phyloP scores from a whole-genome alignment of 306 rosid species.

The Hippophae gyantsensis region DNA sequence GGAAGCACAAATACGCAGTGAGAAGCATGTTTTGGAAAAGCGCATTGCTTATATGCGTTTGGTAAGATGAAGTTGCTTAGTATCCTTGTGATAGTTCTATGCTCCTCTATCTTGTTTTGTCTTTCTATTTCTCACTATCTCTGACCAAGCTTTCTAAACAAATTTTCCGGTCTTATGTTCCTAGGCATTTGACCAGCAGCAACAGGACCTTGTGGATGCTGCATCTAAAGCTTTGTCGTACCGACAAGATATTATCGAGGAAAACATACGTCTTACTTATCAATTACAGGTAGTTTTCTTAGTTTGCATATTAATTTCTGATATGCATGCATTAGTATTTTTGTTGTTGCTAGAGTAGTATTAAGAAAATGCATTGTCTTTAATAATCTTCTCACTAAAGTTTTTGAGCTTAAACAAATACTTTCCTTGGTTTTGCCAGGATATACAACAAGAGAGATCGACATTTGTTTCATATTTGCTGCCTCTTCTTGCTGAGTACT shows the following conservation, averaged over 20 bases:
- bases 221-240: slow-evolving; percentile 40
- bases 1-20: slow-evolving; percentile 80
- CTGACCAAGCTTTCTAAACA: too few species aligned
- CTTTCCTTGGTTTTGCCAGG: slow-evolving; percentile 42
- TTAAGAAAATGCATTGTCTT: slow-evolving; percentile 12
- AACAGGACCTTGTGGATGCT: slow-evolving; percentile 44
- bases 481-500: slow-evolving; percentile 88
- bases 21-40: slow-evolving; percentile 78
- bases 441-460: slow-evolving; percentile 88
- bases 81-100: slow-evolving; percentile 9
- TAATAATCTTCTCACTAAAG: slow-evolving; percentile 4
- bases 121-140: slow-evolving; percentile 2
- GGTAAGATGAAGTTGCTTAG: slow-evolving; percentile 23
- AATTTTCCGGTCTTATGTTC: background rate
- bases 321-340: background rate
- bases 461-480: slow-evolving; percentile 77
- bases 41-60: slow-evolving; percentile 97
- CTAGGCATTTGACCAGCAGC: slow-evolving; percentile 49
- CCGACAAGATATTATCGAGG: slow-evolving; percentile 92
- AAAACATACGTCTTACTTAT: slow-evolving; percentile 82
- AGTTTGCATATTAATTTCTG: slow-evolving; percentile 4
- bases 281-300: slow-evolving; percentile 31
- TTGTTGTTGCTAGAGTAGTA: slow-evolving; percentile 5
- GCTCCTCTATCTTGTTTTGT: slow-evolving; percentile 12
- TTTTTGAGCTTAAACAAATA: slow-evolving; percentile 5